Evolutionary conservation across 371 early-diverging fungal genomes (phyloP).

Genomic region (Rhizopus sp.): DNA sequence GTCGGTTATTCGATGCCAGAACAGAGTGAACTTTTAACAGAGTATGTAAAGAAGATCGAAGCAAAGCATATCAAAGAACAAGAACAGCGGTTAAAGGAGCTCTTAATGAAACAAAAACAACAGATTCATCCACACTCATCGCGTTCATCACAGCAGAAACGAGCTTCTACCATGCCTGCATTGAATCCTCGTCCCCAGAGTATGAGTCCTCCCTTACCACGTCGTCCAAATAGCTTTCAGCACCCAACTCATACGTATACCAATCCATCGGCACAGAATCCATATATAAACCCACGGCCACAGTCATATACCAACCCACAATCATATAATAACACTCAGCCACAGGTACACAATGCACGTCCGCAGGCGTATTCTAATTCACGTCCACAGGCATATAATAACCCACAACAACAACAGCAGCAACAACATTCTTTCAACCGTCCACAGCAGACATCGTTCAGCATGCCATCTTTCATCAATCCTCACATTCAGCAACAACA

Average conservation of each 20-base stretch:
- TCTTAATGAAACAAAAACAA: neutral
- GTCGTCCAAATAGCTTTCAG: neutral
- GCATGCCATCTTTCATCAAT: no score
- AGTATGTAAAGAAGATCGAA: conserved; percentile 6
- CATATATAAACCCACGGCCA: neutral
- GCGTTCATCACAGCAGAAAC: neutral
- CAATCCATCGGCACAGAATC: no score
- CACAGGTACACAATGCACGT: neutral
- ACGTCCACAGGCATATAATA: neutral
- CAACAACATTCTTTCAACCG: neutral
- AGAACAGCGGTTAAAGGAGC: neutral
- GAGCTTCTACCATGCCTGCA: neutral
- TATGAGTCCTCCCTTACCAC: neutral
- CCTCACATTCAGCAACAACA: neutral
- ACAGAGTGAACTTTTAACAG: neutral
- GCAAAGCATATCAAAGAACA: neutral
- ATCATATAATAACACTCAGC: neutral
- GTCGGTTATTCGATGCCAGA: neutral
- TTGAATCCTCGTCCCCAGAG: neutral
- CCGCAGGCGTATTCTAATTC: neutral
- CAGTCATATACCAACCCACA: neutral
- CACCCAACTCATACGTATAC: no score
- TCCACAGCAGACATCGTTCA: no score
- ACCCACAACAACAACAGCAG: neutral
- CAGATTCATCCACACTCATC: neutral